Conservation (phyloP, 768 basidiomycete genomes). For the Pulveroboletus sp. region DNA sequence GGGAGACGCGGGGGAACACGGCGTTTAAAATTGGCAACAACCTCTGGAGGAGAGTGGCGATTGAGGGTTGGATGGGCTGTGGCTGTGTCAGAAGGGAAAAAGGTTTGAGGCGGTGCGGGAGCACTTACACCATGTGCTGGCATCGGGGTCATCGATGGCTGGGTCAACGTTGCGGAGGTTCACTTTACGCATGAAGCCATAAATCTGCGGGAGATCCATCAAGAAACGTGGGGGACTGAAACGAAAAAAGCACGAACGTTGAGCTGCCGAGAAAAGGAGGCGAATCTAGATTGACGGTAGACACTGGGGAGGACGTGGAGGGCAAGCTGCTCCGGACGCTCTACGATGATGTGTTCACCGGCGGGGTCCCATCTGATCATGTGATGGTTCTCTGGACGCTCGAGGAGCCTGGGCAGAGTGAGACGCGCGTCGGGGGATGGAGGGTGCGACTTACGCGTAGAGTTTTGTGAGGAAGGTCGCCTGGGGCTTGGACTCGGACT, state of each 20-base stretch:
- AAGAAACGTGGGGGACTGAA: constrained; percentile 23
- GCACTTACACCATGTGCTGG: constrained; percentile 91
- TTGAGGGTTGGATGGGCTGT: constrained; percentile 88
- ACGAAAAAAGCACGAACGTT: constrained; percentile 62
- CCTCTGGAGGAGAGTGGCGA: constrained; percentile 83
- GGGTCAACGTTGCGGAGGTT: constrained; percentile 94
- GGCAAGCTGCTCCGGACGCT: constrained; percentile 88
- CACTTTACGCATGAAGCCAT: constrained; percentile 98
- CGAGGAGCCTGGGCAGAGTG: constrained; percentile 59
- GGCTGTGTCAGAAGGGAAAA: constrained; percentile 22
- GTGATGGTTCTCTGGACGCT: constrained; percentile 89
- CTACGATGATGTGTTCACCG: constrained; percentile 94
- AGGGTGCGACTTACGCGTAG: constrained; percentile 69
- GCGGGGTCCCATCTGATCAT: constrained; percentile 97
- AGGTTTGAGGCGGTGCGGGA: constrained; percentile 14
- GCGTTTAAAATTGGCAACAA: constrained; percentile 92
- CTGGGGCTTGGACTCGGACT: constrained; percentile 77
- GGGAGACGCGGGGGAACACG: constrained; percentile 91
- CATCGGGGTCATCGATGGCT: constrained; percentile 92
- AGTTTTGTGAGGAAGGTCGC: constrained; percentile 97
- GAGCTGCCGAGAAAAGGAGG: constrained; percentile 95
- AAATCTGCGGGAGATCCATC: constrained; percentile 59
- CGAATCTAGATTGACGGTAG: constrained; percentile 95
- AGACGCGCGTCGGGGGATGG: constrained; percentile 18
- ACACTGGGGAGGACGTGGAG: constrained; percentile 91